Conservation (phyloP, 2,329 filamentous ascomycete genomes). For the Pestalotiopsis sp. region DNA sequence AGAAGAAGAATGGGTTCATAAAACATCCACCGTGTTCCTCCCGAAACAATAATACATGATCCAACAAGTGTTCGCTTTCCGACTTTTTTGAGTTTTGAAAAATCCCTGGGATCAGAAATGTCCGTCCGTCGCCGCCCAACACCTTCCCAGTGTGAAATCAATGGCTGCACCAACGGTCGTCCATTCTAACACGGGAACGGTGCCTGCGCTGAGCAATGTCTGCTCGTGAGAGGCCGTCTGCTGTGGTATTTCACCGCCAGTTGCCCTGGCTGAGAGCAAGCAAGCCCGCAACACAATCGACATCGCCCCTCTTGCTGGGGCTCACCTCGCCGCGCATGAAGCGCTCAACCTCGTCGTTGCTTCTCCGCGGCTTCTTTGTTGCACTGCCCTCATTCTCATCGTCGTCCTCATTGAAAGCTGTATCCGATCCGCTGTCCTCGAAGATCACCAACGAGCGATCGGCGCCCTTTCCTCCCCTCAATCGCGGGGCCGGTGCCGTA, state of each 20-base stretch:
- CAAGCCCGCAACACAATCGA: constrained; percentile 89
- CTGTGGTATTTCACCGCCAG: constrained; percentile 65
- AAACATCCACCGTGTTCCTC: not conserved
- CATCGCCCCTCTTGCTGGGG: constrained; percentile 76
- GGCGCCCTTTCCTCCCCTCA: constrained; percentile 23
- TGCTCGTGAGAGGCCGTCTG: not conserved
- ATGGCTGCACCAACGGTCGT: not conserved
- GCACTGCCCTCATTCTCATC: constrained; percentile 7
- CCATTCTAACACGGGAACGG: not conserved
- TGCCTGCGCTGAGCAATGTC: not conserved
- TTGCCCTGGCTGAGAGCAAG: constrained; percentile 90
- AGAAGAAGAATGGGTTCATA: not conserved
- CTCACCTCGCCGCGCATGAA: constrained; percentile 73
- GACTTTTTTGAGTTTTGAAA: not conserved
- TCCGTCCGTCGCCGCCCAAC: not conserved
- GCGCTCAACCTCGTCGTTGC: constrained; percentile 67
- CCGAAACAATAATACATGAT: not conserved
- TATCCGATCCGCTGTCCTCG: constrained; percentile 47
- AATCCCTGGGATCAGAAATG: not conserved
- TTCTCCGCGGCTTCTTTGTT: constrained; percentile 8
- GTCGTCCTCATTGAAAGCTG: not conserved
- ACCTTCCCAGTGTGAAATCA: not conserved
- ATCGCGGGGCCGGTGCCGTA: constrained; percentile 41
- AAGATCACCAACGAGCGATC: constrained; percentile 48
- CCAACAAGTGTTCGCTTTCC: not conserved